Base-by-base conservation (phyloP, 2,329 filamentous ascomycete species). In the Aurifilum marmelostoma region DNA sequence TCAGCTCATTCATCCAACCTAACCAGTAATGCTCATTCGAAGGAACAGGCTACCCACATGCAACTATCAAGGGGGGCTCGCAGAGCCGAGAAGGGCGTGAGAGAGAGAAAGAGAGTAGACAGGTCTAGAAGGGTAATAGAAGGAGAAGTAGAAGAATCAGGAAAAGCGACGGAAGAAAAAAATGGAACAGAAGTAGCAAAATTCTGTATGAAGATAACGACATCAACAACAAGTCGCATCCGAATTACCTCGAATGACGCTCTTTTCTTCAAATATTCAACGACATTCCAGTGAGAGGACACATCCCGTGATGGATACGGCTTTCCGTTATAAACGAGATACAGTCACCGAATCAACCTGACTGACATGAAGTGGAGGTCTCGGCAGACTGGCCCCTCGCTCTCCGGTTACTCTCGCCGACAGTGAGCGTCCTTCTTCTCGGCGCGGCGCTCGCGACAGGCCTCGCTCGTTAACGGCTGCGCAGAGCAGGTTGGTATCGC, bases 41-140 rank as follows among this genome's bases (percentile, higher is more conserved):
- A 56, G 52, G 52, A 56, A 16, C 52, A 29, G 43, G n/a, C 16
- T 56, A 27, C 52, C 52, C 52, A 56, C 52, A 56, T 29, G 52
- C 52, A 12, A 14, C 52, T 29, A 29, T 29, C 52, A 56, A 56
- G 52, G 52, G 52, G 52, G 21, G 21, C 24, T n/a, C 3, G 21
- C 41, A 27, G 21, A 7, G 52, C 11, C 3, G 21, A 18, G 43
- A 3, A 56, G 52, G 9, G 24, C 52, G 27, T 29, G 24, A 56
- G 32, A 47, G 21, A 0, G 21, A 11, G 18, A 11, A 2, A 47
- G 43, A 47, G n/a, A n/a, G n/a, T n/a, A n/a, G n/a, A n/a, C n/a
- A n/a, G 43, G 43, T 47, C 43, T 47, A 47, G 43, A 47, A 47
- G 43, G 43, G 43, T n/a, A n/a, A 18, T 21, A 47, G 43, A 47